Evolutionary conservation across 495 filamentous ascomycete species (phyloP), one percentile per base, ranked within the genome.

Genomic region (Haplographium delicatum): DNA sequence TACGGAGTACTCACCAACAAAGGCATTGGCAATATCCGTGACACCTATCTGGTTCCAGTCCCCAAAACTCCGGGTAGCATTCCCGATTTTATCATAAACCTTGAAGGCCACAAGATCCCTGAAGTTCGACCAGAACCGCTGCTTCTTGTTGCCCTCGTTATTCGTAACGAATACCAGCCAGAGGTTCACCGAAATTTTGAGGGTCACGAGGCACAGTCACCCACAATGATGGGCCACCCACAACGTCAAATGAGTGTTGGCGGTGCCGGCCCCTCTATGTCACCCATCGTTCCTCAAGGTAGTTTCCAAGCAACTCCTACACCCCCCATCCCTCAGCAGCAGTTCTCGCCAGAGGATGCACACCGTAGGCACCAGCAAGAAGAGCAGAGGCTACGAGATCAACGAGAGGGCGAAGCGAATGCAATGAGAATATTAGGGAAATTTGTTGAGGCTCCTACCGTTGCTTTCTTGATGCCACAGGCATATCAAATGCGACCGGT

Each of bases 1-100:
- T 96, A 91, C 61, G 90, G 89, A 19, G 89, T 95, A 5, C 71
- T 93, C 8, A 81, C 82, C 4, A 83, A 85, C 50, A 86, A 85
- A 55, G 72, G 68, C 19, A 65, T 78, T 26, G 45, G 69, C n/a
- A 84, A 83, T 23, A 82, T 89, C 40, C 82, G 84, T 35, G 86
- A 90, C 55, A 86, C 82, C 2, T 90, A 90, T 53, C 67, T 90
- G n/a, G 76, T 89, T 18, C 83, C 85, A 9, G 75, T 89, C n/a
- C 74, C 84, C 30, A 73, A 80, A 7, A 84, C 81, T 28, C 66
- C 65, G n/a, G 67, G 62, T 5, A 65, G 65, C 15, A 60, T 70
- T 6, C 85, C 85, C 0, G 84, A 89, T 35, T 91, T 93, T 58
- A 75, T 95, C 56, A 74, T 84, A 45, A 81, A 89, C 47, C 65